These are phyloP conservation scores for Nemania sp. DNA, from an alignment of 2,329 filamentous ascomycete species.

Conservation along the genomic window DNA sequence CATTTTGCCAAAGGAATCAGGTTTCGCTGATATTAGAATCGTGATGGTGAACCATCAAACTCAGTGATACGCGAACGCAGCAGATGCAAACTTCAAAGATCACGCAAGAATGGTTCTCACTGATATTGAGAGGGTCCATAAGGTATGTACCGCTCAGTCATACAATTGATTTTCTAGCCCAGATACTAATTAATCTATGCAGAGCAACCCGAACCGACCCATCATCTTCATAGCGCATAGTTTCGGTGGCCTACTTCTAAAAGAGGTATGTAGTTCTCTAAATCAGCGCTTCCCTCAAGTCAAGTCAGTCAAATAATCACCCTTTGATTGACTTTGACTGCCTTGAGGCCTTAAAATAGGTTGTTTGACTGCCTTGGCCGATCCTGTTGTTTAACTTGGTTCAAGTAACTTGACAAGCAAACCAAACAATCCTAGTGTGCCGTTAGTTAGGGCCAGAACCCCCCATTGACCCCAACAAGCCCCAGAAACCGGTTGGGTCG, in stretches of 20 bases:
- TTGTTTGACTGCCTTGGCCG: no score
- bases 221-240: background rate
- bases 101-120: background rate
- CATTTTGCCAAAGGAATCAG: background rate
- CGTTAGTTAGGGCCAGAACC: no score
- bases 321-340: no score
- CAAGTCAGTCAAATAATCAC: no score
- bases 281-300: no score
- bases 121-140: background rate
- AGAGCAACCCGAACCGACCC: background rate
- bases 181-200: background rate
- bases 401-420: no score
- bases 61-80: background rate
- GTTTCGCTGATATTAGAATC: background rate
- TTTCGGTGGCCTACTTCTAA: background rate
- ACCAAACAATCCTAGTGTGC: no score
- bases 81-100: background rate
- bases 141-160: no score
- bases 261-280: background rate
- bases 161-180: background rate
- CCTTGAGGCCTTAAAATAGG: no score
- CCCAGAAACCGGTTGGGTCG: no score
- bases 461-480: no score
- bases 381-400: no score
- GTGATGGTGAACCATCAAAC: background rate